Evolutionary conservation across 129 eudicot species (phyloP).

Genomic region (Artemisia argyi): DNA sequence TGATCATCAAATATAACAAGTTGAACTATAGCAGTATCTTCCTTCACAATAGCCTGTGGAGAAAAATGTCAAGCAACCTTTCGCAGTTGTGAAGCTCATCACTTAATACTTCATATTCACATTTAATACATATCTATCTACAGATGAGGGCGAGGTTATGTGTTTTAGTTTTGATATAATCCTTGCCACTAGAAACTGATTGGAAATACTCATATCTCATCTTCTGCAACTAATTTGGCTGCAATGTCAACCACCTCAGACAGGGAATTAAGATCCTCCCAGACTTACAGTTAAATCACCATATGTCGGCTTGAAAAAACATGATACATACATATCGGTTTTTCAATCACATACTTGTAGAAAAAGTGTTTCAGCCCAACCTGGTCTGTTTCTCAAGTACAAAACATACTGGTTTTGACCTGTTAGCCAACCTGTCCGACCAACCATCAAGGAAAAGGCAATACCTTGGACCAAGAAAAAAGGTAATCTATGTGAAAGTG

Average conservation of each 20-base stretch:
- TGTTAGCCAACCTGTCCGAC: no score
- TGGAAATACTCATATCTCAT: not conserved
- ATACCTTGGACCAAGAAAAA: not conserved
- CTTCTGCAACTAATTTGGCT: not conserved
- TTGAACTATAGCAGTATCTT: conserved; percentile 79
- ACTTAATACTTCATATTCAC: conserved; percentile 37
- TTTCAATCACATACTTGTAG: not conserved
- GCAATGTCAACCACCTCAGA: not conserved
- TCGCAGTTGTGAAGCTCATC: conserved; percentile 60
- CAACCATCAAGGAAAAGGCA: not conserved
- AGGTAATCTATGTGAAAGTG: not conserved
- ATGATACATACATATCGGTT: not conserved
- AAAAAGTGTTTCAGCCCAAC: not conserved
- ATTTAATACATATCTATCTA: conserved; percentile 17
- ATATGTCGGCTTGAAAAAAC: not conserved
- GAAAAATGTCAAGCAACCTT: conserved; percentile 86
- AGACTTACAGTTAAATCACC: not conserved
- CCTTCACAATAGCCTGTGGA: conserved; percentile 93
- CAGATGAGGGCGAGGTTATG: not conserved
- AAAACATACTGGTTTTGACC: no score
- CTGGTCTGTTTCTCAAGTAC: not conserved
- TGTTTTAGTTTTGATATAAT: not conserved
- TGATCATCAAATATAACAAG: conserved; percentile 83
- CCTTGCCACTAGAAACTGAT: not conserved
- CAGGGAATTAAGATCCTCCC: not conserved